These are phyloP conservation scores for Talaromyces marneffei DNA, from an alignment of 2,329 filamentous ascomycete genomes.

Conservation along the genomic window DNA sequence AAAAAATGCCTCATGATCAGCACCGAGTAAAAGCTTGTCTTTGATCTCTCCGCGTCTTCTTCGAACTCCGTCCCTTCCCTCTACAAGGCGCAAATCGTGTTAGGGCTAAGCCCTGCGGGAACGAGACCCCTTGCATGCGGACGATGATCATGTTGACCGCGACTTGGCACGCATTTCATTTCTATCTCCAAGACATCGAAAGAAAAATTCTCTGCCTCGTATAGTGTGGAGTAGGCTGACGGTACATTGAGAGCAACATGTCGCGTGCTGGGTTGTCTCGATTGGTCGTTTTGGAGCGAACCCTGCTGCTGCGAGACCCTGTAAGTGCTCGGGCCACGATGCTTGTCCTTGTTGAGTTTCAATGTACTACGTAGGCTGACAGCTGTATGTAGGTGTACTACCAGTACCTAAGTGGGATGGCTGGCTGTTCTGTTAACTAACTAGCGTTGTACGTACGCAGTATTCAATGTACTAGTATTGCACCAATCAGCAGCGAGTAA, in stretches of 20 bases:
- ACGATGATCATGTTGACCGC: background rate
- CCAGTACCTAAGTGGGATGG: background rate
- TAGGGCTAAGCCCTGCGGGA: background rate
- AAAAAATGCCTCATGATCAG: constrained; percentile 7
- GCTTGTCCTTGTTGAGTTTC: background rate
- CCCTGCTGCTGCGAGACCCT: background rate
- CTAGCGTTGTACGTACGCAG: too few relatives aligned
- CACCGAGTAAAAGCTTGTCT: constrained; percentile 3
- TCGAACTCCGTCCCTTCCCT: too few relatives aligned
- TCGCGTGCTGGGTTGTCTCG: background rate
- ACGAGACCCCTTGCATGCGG: background rate
- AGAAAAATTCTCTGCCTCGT: background rate
- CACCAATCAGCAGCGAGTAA: background rate
- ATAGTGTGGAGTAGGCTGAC: background rate
- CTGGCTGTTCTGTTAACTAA: background rate
- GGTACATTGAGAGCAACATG: background rate
- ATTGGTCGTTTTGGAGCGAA: background rate
- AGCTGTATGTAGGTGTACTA: too few relatives aligned
- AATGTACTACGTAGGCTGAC: background rate
- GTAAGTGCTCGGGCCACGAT: constrained; percentile 1
- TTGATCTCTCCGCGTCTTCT: background rate
- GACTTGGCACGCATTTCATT: background rate
- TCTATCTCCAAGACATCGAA: background rate
- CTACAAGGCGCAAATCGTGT: background rate
- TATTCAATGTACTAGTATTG: too few relatives aligned